A percentile compares a stretch with the other conserved stretches of the same genome.
Evolutionary conservation across 2,329 filamentous ascomycete genomes (phyloP).

Genomic region (Fusarium verticillioides): DNA sequence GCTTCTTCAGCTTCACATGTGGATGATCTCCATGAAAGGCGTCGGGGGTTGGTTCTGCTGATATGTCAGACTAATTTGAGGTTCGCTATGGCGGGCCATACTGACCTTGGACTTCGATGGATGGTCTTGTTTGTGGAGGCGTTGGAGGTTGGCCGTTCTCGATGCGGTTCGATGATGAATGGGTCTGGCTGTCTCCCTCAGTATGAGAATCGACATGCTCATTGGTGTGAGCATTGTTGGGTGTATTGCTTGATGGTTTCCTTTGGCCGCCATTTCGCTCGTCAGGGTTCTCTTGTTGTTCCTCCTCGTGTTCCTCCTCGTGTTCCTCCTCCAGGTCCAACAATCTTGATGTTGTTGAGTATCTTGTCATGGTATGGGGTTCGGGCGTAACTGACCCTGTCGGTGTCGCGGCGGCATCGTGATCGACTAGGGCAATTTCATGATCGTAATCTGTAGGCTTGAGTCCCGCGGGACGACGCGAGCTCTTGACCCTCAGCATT

Average conservation of each 20-base stretch:
- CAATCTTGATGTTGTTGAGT: constrained; percentile 42
- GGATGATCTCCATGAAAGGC: constrained; percentile 39
- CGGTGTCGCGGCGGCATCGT: constrained; percentile 49
- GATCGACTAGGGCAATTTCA: constrained; percentile 76
- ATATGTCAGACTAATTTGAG: constrained; percentile 14
- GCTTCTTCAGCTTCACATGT: constrained; percentile 51
- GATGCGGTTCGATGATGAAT: constrained; percentile 1
- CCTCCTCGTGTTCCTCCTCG: constrained; percentile 29
- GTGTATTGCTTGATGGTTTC: constrained; percentile 17
- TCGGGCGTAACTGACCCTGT: constrained; percentile 33
- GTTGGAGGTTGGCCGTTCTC: constrained; percentile 23
- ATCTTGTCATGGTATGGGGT: constrained; percentile 30
- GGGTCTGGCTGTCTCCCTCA: constrained; percentile 16
- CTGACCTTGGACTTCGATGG: constrained; percentile 51
- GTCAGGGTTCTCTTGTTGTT: neutral
- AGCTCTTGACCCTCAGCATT: constrained; percentile 56
- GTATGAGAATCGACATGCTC: constrained; percentile 24
- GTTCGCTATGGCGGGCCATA: neutral
- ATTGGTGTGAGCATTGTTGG: constrained; percentile 3
- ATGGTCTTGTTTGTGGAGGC: constrained; percentile 43
- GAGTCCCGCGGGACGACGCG: constrained; percentile 65
- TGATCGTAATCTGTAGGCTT: constrained; percentile 75
- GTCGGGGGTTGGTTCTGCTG: constrained; percentile 47
- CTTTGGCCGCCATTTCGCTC: constrained; percentile 7
- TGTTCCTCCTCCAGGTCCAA: constrained; percentile 35